Evolutionary conservation across 1,139 yeast species (phyloP), one percentile per base, ranked within the genome.

Genomic region (Suhomyces anneliseae): DNA sequence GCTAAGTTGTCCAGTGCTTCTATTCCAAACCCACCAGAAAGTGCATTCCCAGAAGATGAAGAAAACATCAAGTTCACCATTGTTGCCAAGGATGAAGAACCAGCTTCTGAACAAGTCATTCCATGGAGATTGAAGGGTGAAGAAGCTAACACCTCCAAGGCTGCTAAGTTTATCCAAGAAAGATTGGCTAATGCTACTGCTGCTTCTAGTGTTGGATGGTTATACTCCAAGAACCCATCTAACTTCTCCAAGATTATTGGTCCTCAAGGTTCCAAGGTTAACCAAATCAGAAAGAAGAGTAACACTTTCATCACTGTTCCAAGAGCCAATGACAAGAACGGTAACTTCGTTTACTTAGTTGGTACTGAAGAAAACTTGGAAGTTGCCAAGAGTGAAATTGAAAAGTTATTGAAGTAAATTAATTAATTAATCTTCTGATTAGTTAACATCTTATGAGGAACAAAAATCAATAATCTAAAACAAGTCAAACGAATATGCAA

Each of bases 181-280:
- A 65, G 74, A 46, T 66, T 74, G 55, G 65, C 57, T 29, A 58
- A 54, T 36, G 78, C 78, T 35, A 55, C 66, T 50, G 51, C 54
- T n/a, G 70, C 77, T 36, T 60, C 58, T 31, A 52, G 55, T 34
- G 57, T 60, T 34, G 79, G 70, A 15, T 75, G 79, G 79, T 65
- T 68, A 46, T 72, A 69, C 56, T 56, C 69, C 27, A 56, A 59
- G 37, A 62, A 69, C 49, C 68, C 77, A 24, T 56, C 69, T 1
- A 52, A 51, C n/a, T 73, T 74, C 55, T 78, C 87, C 49, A 79
- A 77, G 64, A 74, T 89, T 43, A 79, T 90, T 56, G 97, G 97
- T 7, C 83, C 90, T 24, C 85, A 81, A 57, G 97, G 97, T 41
- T 68, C 83, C 34, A 83, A 79, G 54, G 76, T 89, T 58, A 82